phyloP scores from a whole-genome alignment of 148 eudicot species.

The Agrostemma githago region DNA sequence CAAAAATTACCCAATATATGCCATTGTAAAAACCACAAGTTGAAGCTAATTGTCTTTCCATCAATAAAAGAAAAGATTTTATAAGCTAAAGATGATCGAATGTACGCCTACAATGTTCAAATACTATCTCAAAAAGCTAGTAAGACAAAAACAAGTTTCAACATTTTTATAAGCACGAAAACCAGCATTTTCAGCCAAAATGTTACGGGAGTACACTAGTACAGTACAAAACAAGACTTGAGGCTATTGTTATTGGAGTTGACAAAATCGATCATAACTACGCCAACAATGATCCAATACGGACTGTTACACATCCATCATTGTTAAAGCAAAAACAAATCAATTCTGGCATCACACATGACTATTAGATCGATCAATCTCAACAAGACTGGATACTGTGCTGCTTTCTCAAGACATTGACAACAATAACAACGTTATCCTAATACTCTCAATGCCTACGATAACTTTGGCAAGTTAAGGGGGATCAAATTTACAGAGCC shows the following conservation, averaged over 20 bases:
- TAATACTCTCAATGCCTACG: neutral
- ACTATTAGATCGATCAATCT: neutral
- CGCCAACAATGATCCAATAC: neutral
- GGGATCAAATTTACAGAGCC: neutral
- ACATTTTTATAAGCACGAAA: neutral
- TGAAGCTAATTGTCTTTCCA: too few species aligned
- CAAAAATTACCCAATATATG: too few species aligned
- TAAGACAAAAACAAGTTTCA: neutral
- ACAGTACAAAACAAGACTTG: neutral
- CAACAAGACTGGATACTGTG: neutral
- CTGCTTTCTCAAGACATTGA: neutral
- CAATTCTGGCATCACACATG: neutral
- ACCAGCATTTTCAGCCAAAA: neutral
- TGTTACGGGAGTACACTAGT: neutral
- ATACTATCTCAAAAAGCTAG: too few species aligned
- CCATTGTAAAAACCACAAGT: too few species aligned
- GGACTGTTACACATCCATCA: neutral
- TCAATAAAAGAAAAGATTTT: too few species aligned
- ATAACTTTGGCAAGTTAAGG: neutral
- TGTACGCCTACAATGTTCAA: too few species aligned
- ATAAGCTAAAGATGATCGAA: too few species aligned
- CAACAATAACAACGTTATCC: neutral
- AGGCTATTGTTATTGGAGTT: neutral
- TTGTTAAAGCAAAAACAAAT: neutral
- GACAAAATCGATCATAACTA: neutral